Conservation (phyloP, 805 yeast species). For the Kluyveromyces aestuarii region DNA sequence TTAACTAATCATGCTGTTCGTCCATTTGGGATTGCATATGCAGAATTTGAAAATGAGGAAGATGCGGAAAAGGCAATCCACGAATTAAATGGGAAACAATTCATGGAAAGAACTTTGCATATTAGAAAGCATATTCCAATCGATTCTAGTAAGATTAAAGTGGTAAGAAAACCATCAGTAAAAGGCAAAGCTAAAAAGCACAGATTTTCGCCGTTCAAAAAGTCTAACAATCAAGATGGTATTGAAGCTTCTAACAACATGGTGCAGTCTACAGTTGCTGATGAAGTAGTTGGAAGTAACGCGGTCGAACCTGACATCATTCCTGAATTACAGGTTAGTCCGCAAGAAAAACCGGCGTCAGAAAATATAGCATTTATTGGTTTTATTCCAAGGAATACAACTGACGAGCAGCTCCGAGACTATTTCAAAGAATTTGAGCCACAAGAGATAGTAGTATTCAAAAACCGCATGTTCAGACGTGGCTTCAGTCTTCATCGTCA, state of each 20-base stretch:
- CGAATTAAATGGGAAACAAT: constrained; percentile 51
- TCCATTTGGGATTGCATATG: constrained; percentile 69
- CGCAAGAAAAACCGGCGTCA: constrained; percentile 21
- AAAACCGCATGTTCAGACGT: constrained; percentile 26
- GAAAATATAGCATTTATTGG: constrained; percentile 39
- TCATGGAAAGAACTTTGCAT: constrained; percentile 35
- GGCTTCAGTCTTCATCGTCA: constrained; percentile 26
- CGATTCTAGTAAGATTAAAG: constrained; percentile 2
- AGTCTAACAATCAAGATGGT: not conserved
- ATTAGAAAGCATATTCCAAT: constrained; percentile 17
- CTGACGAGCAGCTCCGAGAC: constrained; percentile 37
- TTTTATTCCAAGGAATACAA: constrained; percentile 31
- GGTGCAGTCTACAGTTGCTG: not conserved
- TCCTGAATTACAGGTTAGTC: not conserved
- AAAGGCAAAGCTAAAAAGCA: constrained; percentile 1
- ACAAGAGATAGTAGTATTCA: constrained; percentile 39
- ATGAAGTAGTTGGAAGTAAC: not conserved
- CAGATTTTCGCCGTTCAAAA: not conserved
- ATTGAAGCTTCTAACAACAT: not conserved
- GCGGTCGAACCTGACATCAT: not conserved
- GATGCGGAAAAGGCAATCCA: constrained; percentile 57
- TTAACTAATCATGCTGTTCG: constrained; percentile 32
- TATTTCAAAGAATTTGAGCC: constrained; percentile 39
- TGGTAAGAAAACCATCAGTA: not conserved
- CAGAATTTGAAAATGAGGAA: constrained; percentile 62